A percentile compares a stretch with the other conserved stretches of the same genome.
These are phyloP conservation scores for Penicillium expansum DNA, from an alignment of 2,329 filamentous ascomycete genomes.

Conservation along the genomic window DNA sequence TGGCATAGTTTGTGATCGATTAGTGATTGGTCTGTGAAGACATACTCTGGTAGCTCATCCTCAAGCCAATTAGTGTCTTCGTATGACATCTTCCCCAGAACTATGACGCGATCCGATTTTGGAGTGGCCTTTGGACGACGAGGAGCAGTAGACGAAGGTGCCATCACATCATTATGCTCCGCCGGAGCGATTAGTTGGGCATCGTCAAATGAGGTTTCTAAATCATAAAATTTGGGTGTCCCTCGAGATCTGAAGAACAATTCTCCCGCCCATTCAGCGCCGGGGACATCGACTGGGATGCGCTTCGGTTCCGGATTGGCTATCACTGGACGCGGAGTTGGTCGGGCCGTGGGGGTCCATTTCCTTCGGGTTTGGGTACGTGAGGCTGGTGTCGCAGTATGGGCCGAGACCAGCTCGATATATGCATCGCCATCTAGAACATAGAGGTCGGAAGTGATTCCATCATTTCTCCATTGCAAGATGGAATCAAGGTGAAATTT, in stretches of 20 bases:
- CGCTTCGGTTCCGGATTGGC: slow-evolving; percentile 9
- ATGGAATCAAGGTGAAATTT: slow-evolving; percentile 20
- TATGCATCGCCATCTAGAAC: slow-evolving; percentile 10
- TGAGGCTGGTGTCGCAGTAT: background rate
- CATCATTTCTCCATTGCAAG: slow-evolving; percentile 11
- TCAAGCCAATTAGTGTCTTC: slow-evolving; percentile 48
- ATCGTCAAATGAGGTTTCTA: background rate
- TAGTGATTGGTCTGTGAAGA: background rate
- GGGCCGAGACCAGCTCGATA: slow-evolving; percentile 23
- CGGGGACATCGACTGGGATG: slow-evolving; percentile 20
- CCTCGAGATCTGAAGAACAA: background rate
- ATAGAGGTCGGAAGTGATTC: background rate
- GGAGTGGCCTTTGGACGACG: slow-evolving; percentile 17
- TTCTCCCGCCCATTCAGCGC: slow-evolving; percentile 3
- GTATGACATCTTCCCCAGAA: slow-evolving; percentile 41
- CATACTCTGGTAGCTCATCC: slow-evolving; percentile 44
- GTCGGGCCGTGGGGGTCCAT: slow-evolving; percentile 10
- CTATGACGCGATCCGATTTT: slow-evolving; percentile 34
- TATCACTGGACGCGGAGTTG: slow-evolving; percentile 1
- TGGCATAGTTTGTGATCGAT: background rate
- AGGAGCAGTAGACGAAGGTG: slow-evolving; percentile 6
- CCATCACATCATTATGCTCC: background rate
- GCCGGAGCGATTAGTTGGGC: background rate
- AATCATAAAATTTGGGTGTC: background rate
- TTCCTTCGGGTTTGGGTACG: slow-evolving; percentile 3